Base-by-base conservation (phyloP, 805 yeast species). In the Ogataea thermomethanolica region DNA sequence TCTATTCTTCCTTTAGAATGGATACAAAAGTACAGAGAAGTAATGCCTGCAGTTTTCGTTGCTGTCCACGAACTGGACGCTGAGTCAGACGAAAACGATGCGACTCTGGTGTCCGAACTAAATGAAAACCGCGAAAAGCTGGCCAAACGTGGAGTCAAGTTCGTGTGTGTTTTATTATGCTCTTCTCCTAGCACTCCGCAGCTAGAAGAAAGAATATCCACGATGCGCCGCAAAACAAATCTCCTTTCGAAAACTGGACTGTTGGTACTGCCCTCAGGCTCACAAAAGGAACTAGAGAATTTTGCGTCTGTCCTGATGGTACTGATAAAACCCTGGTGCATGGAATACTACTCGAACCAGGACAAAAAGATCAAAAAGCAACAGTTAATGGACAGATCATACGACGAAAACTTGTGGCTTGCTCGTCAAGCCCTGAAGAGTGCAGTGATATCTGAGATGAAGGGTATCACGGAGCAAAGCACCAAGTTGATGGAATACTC, bases 341-440 rank as follows among this genome's bases (percentile, higher is more conserved):
- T 53, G 9, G 82, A 77, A 5, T 78, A 63, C 50, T 79, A 71
- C 46, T 50, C 61, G 4, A 43, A 38, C 7, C 47, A 68, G 20
- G 69, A 73, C 25, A 73, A 69, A 48, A 64, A 58, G 28, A 43
- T 74, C 17, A 59, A 72, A 32, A 62, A 59, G 29, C 67, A 68
- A 43, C 61, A 66, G 27, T 53, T 66, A 0, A 55, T 57, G 26
- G 54, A 46, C 22, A 35, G 48, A 7, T 37, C 45, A 1, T 54
- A 57, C 29, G 39, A 47, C 9, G 58, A 57, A 21, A 47, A 40
- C 5, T 51, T 51, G 24, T 76, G 78, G 76, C 65, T 68, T 7
- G 69, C 76, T 0, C 61, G 84, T 22, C 76, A 76, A 48, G 66
- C 74, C 1, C 51, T 74, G 39, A 79, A 79, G 48, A 58, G 67